A percentile compares a stretch with the other conserved stretches of the same genome.
phyloP scores from a whole-genome alignment of 2,329 filamentous ascomycete species.

The Neonectria coccinea region DNA sequence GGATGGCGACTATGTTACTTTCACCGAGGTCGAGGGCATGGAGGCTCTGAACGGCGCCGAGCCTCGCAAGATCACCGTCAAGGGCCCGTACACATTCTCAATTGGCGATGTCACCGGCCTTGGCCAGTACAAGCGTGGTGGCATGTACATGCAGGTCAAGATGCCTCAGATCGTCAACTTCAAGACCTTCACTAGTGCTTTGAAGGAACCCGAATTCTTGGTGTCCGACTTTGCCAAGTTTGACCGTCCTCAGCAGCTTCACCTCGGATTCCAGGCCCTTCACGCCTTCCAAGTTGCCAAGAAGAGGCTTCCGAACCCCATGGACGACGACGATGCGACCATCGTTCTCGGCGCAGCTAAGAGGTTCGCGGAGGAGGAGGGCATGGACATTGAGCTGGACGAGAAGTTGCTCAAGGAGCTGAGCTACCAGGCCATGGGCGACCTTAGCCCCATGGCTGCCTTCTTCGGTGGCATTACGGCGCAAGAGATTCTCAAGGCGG shows the following conservation, averaged over 20 bases:
- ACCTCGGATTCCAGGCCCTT: slow-evolving; percentile 91
- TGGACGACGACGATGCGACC: slow-evolving; percentile 85
- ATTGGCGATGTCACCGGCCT: slow-evolving; percentile 92
- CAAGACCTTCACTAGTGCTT: slow-evolving; percentile 79
- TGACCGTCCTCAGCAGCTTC: slow-evolving; percentile 91
- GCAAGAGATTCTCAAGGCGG: slow-evolving; percentile 95
- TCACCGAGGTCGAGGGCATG: slow-evolving; percentile 93
- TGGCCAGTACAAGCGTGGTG: slow-evolving; percentile 88
- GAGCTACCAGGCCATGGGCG: slow-evolving; percentile 92
- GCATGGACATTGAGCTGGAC: slow-evolving; percentile 77
- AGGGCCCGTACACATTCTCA: slow-evolving; percentile 96
- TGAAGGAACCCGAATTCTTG: slow-evolving; percentile 89
- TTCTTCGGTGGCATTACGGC: slow-evolving; percentile 95
- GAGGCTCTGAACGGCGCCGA: slow-evolving; percentile 85
- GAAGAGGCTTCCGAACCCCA: slow-evolving; percentile 81
- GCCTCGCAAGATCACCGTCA: slow-evolving; percentile 91
- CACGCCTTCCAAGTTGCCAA: slow-evolving; percentile 85
- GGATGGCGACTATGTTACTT: slow-evolving; percentile 96
- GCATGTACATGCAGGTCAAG: slow-evolving; percentile 95
- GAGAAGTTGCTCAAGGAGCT: slow-evolving; percentile 94
- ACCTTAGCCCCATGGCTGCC: slow-evolving; percentile 91
- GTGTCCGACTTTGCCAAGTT: slow-evolving; percentile 98
- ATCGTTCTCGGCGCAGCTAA: slow-evolving; percentile 82
- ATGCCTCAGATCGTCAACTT: slow-evolving; percentile 97
- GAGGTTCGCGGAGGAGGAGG: slow-evolving; percentile 78